Percentiles rank a stretch among this genome's conserved stretches.
Conservation (phyloP, 1,284 basidiomycete genomes). For the Porogramme epimiltina region DNA sequence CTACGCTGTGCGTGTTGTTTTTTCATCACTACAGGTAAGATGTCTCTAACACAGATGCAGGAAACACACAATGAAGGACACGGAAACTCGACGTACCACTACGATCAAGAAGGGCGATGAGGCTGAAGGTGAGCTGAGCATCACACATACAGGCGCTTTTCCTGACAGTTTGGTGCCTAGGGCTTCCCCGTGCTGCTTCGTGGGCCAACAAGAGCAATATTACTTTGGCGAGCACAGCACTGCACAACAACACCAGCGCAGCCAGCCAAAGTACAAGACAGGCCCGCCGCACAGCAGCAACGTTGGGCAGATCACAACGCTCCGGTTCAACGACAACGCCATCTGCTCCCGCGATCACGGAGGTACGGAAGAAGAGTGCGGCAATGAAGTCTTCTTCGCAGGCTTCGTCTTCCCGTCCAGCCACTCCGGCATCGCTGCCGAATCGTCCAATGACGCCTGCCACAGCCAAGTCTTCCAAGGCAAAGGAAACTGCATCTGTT, state of each 20-base stretch:
- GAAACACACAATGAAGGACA: slow-evolving; percentile 87
- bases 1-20: slow-evolving; percentile 69
- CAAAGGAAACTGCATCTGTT: slow-evolving; percentile 38
- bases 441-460: slow-evolving; percentile 50
- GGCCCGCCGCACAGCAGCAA: slow-evolving; percentile 25
- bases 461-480: slow-evolving; percentile 41
- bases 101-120: slow-evolving; percentile 57
- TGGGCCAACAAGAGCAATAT: slow-evolving; percentile 67
- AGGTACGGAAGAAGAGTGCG: slow-evolving; percentile 42
- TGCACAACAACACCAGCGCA: slow-evolving; percentile 32
- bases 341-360: slow-evolving; percentile 31
- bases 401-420: slow-evolving; percentile 64
- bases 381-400: slow-evolving; percentile 48
- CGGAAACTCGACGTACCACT: slow-evolving; percentile 62
- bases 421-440: slow-evolving; percentile 52
- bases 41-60: slow-evolving; percentile 40
- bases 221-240: slow-evolving; percentile 26
- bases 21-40: slow-evolving; percentile 3
- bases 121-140: slow-evolving; percentile 53
- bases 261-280: slow-evolving; percentile 27
- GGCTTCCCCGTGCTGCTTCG: slow-evolving; percentile 80
- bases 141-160: not conserved
- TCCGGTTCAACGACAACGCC: slow-evolving; percentile 33
- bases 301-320: slow-evolving; percentile 27
- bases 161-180: slow-evolving; percentile 28